A percentile compares a stretch with the other conserved stretches of the same genome.
These are phyloP conservation scores for Aspergillus fijiensis DNA, from an alignment of 2,329 filamentous ascomycete genomes.

Conservation along the genomic window DNA sequence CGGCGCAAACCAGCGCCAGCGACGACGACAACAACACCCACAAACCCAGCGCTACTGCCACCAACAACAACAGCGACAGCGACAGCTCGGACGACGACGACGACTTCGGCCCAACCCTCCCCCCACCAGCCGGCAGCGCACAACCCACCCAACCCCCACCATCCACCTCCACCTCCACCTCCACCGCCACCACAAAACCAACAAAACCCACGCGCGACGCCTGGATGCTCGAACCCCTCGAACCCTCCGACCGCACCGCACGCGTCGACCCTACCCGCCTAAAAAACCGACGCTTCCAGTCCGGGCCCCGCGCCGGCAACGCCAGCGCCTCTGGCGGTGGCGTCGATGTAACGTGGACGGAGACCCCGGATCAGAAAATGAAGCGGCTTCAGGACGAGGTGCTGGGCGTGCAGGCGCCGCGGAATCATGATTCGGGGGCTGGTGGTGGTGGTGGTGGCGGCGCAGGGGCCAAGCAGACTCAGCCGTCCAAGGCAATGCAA, in stretches of 20 bases:
- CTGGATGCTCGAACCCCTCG: conserved; percentile 76
- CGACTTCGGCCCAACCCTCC: conserved; percentile 44
- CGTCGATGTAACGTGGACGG: conserved; percentile 72
- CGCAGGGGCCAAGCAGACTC: conserved; percentile 9
- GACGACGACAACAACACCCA: conserved; percentile 29
- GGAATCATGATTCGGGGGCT: conserved; percentile 21
- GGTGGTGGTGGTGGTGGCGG: not conserved
- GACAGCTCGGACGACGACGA: conserved; percentile 36
- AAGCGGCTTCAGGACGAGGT: conserved; percentile 78
- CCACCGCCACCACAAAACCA: conserved; percentile 22
- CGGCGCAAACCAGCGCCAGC: conserved; percentile 27
- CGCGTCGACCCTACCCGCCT: conserved; percentile 81
- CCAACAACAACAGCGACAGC: conserved; percentile 16
- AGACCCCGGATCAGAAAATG: conserved; percentile 85
- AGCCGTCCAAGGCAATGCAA: conserved; percentile 45
- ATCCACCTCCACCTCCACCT: not conserved
- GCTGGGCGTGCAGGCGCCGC: conserved; percentile 59
- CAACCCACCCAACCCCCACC: not conserved
- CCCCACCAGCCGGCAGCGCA: conserved; percentile 27
- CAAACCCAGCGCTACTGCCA: not conserved
- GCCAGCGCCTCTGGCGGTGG: conserved; percentile 20
- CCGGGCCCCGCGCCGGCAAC: conserved; percentile 56
- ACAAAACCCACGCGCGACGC: conserved; percentile 65
- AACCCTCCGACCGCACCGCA: conserved; percentile 53
- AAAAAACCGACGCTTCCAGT: conserved; percentile 78